Conservation (phyloP, 306 rosid genomes). For the Hippophae tibetana region DNA sequence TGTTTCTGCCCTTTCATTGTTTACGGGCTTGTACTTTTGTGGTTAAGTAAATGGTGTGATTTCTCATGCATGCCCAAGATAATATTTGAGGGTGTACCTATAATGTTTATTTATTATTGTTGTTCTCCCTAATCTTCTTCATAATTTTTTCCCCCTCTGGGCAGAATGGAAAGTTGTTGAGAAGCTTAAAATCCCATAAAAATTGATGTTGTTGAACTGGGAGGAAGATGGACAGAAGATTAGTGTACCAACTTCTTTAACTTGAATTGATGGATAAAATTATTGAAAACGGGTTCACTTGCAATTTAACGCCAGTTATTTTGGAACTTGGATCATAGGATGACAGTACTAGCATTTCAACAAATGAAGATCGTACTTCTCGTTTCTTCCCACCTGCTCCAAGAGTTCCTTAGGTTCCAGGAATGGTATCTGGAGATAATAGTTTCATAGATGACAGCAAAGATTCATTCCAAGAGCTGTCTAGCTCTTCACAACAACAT, state of each 20-base stretch:
- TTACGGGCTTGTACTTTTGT: neutral
- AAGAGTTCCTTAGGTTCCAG: conserved; percentile 75
- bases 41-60: neutral
- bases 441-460: conserved; percentile 81
- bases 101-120: conserved; percentile 7
- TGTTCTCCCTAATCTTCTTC: conserved; percentile 12
- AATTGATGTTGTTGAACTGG: conserved; percentile 77
- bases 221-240: conserved; percentile 61
- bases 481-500: conserved; percentile 77
- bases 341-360: conserved; percentile 37
- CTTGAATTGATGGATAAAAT: conserved; percentile 11
- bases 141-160: conserved; percentile 20
- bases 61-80: neutral
- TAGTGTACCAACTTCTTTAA: conserved; percentile 29
- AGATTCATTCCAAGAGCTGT: conserved; percentile 69
- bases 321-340: conserved; percentile 40
- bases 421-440: conserved; percentile 81
- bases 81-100: neutral
- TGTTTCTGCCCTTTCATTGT: neutral
- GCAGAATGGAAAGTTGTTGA: conserved; percentile 77
- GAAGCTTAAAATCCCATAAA: conserved; percentile 71
- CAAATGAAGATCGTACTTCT: conserved; percentile 87
- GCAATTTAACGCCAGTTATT: neutral
- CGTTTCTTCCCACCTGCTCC: conserved; percentile 95
- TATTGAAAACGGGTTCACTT: neutral